These are phyloP conservation scores for Eucalyptus cloeziana DNA, from an alignment of 345 rosid genomes.

Conservation along the genomic window DNA sequence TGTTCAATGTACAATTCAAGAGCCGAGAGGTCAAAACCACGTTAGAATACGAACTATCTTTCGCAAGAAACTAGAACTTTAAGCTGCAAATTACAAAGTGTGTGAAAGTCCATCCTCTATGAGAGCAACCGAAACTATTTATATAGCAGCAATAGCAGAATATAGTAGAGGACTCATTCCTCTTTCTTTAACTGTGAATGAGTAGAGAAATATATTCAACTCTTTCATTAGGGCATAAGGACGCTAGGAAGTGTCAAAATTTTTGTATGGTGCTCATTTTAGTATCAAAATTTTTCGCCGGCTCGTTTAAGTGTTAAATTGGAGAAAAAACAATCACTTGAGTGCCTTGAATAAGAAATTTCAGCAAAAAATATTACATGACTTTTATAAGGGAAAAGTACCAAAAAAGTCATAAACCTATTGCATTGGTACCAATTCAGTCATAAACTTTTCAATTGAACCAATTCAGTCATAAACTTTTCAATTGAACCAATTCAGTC, in stretches of 20 bases:
- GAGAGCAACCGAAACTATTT: background rate
- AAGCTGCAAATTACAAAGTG: background rate
- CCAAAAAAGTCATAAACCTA: too few species aligned
- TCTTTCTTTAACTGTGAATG: background rate
- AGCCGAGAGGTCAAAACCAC: background rate
- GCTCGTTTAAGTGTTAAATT: too few species aligned
- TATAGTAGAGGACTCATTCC: background rate
- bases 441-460: too few species aligned
- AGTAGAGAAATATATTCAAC: background rate
- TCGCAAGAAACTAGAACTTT: background rate
- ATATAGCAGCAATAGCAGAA: background rate
- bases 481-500: too few species aligned
- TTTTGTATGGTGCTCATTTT: too few species aligned
- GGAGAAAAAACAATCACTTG: too few species aligned
- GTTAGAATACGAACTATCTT: background rate
- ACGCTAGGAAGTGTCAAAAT: too few species aligned
- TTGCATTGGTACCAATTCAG: too few species aligned
- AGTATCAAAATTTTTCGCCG: fast-evolving
- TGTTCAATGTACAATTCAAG: background rate
- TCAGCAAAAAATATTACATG: too few species aligned
- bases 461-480: too few species aligned
- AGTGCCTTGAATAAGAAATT: too few species aligned
- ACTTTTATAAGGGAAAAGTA: too few species aligned
- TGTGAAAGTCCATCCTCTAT: background rate
- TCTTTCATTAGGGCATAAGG: background rate